Evolutionary conservation across 2,329 filamentous ascomycete genomes (phyloP), one percentile per base, ranked within the genome.

Genomic region (Colletotrichum zoysiae): DNA sequence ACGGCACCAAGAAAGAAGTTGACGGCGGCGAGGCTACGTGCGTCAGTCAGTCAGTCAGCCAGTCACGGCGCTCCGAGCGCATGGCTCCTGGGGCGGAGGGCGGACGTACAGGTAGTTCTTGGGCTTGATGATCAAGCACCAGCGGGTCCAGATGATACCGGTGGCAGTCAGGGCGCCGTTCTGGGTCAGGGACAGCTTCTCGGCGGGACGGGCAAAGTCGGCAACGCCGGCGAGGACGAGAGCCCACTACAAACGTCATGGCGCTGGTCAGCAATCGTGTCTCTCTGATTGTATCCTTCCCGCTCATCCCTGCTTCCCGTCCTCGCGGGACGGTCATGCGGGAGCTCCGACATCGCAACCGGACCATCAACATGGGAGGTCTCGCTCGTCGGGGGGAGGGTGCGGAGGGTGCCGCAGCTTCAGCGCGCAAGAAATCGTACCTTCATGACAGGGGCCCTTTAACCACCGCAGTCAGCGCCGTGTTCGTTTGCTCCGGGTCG

Each of bases 1-100:
- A 98, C 95, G 76, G 92, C 85, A 78, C 93, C 95, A 77, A 99
- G 92, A 88, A 98, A 97, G 89, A 98, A 98, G 90, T 99, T 99
- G 81, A 98, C 96, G 67, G 95, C 91, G 73, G 96, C 96, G 71
- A 99, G 91, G 73, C 92, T 95, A 74, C 14, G 63, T 50, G 33
- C 16, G 42, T 48, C 30, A 44, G 33, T 67, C 18, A 38, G 42
- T n/a, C 18, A n/a, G 20, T n/a, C 26, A n/a, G 20, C 9, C 26
- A 20, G 14, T 42, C 40, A 16, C 14, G 8, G 48, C 11, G 9
- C 23, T 18, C 46, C 20, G 20, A 48, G 46, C 5, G 46, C 46
- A 14, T 20, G 5, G 5, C 23, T 65, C 16, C 4, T 1, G 5
- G 11, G 9, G 26, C 2, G 1, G 5, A 5, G 23, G 16, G 1